phyloP scores from a whole-genome alignment of 192 early-diverging fungal genomes.

The Geranomyces michiganensis region DNA sequence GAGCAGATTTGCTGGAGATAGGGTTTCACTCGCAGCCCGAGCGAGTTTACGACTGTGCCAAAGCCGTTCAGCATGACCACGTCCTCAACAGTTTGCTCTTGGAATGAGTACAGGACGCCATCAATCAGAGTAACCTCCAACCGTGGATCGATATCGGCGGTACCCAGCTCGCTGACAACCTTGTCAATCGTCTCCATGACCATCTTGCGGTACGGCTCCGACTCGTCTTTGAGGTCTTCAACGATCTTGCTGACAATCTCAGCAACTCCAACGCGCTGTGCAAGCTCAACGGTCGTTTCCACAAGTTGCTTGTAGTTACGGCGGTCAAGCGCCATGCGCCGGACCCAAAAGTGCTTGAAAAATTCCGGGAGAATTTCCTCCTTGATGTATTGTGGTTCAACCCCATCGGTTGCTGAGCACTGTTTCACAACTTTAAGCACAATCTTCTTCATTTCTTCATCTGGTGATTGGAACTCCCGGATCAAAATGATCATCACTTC shows the following conservation, averaged over 20 bases:
- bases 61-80: constrained; percentile 93
- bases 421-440: constrained; percentile 97
- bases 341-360: constrained; percentile 97
- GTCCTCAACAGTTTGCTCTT: constrained; percentile 96
- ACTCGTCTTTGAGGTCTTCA: constrained; percentile 93
- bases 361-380: constrained; percentile 92
- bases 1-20: constrained; percentile 93
- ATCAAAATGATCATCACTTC: constrained; percentile 92
- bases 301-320: constrained; percentile 92
- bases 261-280: constrained; percentile 89
- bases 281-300: constrained; percentile 95
- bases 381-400: constrained; percentile 82
- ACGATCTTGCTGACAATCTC: constrained; percentile 88
- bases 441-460: constrained; percentile 99
- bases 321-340: constrained; percentile 94
- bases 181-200: constrained; percentile 95
- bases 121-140: constrained; percentile 96
- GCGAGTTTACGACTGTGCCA: constrained; percentile 88
- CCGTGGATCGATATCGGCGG: constrained; percentile 87
- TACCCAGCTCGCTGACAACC: constrained; percentile 73
- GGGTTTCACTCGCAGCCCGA: constrained; percentile 86
- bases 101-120: constrained; percentile 96
- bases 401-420: constrained; percentile 92
- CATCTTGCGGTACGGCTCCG: constrained; percentile 92
- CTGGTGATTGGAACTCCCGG: constrained; percentile 94